phyloP scores from a whole-genome alignment of 2,329 filamentous ascomycete genomes.

The Colletotrichum phormii region DNA sequence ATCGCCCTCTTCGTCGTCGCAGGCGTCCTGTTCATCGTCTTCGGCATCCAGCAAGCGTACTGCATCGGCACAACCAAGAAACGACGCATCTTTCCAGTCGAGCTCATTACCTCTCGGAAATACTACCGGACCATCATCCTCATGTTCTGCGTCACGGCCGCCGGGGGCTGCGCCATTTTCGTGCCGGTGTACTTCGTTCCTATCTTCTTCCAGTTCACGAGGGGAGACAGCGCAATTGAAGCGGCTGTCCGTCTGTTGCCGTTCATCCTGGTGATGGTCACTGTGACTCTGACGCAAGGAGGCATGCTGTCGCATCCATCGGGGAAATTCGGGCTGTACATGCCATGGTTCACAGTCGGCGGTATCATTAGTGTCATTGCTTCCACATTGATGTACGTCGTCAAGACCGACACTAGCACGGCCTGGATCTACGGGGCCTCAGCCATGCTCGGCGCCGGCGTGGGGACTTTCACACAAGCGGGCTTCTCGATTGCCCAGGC shows the following conservation, averaged over 20 bases:
- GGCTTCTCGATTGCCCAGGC: slow-evolving; percentile 41
- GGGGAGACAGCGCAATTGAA: slow-evolving; percentile 51
- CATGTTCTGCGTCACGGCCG: slow-evolving; percentile 18
- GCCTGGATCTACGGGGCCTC: slow-evolving; percentile 46
- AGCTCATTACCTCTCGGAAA: slow-evolving; percentile 51
- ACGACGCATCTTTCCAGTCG: slow-evolving; percentile 57
- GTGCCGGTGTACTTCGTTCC: slow-evolving; percentile 59
- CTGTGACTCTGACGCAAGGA: slow-evolving; percentile 45
- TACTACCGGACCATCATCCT: slow-evolving; percentile 33
- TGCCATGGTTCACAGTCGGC: slow-evolving; percentile 52
- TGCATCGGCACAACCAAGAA: slow-evolving; percentile 52
- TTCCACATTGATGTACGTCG: slow-evolving; percentile 48
- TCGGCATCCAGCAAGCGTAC: slow-evolving; percentile 58
- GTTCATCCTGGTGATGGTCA: slow-evolving; percentile 48
- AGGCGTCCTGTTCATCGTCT: slow-evolving; percentile 54
- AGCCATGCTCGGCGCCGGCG: slow-evolving; percentile 54
- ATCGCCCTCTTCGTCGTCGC: slow-evolving; percentile 60
- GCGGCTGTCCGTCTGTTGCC: slow-evolving; percentile 55
- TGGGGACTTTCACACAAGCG: slow-evolving; percentile 47
- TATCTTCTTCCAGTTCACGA: slow-evolving; percentile 61
- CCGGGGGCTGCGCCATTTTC: slow-evolving; percentile 36
- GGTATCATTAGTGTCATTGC: slow-evolving; percentile 49
- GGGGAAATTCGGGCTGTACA: slow-evolving; percentile 47
- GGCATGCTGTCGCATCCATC: slow-evolving; percentile 26
- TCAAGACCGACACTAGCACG: slow-evolving; percentile 39